Evolutionary conservation across 192 early-diverging fungal species (phyloP).

Genomic region (Gamsiella multidivaricata): DNA sequence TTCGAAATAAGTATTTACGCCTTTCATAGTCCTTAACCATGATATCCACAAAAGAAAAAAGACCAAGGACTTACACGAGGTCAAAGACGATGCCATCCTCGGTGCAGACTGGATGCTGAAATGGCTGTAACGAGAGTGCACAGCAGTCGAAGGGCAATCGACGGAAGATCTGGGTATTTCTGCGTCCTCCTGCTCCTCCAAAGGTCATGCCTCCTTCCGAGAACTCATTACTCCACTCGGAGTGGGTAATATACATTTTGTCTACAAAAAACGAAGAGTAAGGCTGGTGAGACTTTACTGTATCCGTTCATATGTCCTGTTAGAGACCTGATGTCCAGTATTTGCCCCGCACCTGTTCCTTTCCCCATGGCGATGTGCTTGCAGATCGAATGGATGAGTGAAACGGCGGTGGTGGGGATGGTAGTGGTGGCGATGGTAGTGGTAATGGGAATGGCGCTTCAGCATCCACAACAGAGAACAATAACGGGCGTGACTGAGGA

Average conservation of each 20-base stretch:
- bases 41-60: not conserved
- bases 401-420: not conserved
- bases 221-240: slow-evolving; percentile 74
- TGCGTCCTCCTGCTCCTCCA: slow-evolving; percentile 73
- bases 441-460: too few species aligned
- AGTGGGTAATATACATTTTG: slow-evolving; percentile 91
- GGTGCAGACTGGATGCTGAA: slow-evolving; percentile 87
- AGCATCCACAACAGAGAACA: too few species aligned
- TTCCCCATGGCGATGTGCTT: slow-evolving; percentile 37
- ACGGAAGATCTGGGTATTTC: slow-evolving; percentile 69
- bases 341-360: slow-evolving; percentile 29
- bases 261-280: slow-evolving; percentile 62
- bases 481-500: not conserved
- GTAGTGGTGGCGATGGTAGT: not conserved
- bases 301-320: not conserved
- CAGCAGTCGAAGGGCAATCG: slow-evolving; percentile 88
- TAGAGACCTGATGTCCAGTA: not conserved
- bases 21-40: too few species aligned
- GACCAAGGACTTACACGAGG: slow-evolving; percentile 58
- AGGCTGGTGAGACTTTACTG: not conserved
- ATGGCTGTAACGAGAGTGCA: slow-evolving; percentile 90
- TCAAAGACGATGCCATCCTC: slow-evolving; percentile 92
- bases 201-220: slow-evolving; percentile 67
- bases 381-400: too few species aligned
- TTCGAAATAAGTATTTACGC: not conserved